Evolutionary conservation across 1,139 yeast species (phyloP), one percentile per base, ranked within the genome.

Genomic region (Taphrina betulina): DNA sequence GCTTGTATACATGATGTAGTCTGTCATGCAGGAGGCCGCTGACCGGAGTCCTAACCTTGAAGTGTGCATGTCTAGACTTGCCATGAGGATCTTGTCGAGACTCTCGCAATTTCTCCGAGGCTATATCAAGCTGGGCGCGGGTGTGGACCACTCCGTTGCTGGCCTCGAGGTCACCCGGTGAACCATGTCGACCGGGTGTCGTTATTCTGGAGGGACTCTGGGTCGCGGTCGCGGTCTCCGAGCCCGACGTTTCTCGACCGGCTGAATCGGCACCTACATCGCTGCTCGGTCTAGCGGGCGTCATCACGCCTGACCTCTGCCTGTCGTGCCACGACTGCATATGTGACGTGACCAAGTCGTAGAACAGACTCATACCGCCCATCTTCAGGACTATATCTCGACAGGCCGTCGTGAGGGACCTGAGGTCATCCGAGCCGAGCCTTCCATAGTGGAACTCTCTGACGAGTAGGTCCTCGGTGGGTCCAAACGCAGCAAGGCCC

Each of bases 391-490:
- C 31, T 23, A 56, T 33, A 19, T 57, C 57, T 10, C 44, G 36
- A 12, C 56, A 37, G 20, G 44, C 37, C 31, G 33, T 41, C 10
- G 48, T 43, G 19, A 57, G 14, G 20, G 26, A 19, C 7, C 41
- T 42, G 3, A 58, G 26, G 14, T 57, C 53, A 3, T 38, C 28
- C n/a, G 57, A 51, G n/a, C 55, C 42, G 37, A 57, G 46, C 14
- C 59, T 38, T 7, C 61, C 60, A 28, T 43, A 58, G 2, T 58
- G 42, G 17, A 54, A 33, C 48, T 58, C 61, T 7, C 42, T 38
- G 14, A 44, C 44, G n/a, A 46, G 35, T 10, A 58, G 36, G 8
- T 24, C 37, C 5, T 52, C 54, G 22, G 28, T 36, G 5, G 58
- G 31, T 7, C 58, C 53, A 22, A 58, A 41, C 12, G 44, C 42